Evolutionary conservation across 176 grass and related monocot genomes (phyloP), one percentile per base, ranked within the genome.

Genomic region (Thinopyrum elongatum): DNA sequence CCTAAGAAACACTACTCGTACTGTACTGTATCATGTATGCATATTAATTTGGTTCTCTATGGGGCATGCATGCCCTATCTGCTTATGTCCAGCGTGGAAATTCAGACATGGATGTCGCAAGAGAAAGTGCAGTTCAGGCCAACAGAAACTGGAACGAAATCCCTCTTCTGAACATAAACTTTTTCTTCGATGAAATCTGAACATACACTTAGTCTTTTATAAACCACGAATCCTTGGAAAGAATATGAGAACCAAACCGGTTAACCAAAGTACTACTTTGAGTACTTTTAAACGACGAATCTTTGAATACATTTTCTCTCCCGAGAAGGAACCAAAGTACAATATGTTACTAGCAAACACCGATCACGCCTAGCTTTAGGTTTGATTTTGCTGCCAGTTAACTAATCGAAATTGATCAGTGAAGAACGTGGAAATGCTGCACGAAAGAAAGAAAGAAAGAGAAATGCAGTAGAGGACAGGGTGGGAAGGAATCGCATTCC

Each of bases 401-500:
- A 62, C 6, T 35, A 31, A 59, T 19, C 41, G 17, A 21, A 28
- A 64, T 25, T 39, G 14, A 30, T 14, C 23, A 3, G 47, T 29
- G 51, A 53, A 42, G 0, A 30, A 58, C 10, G 77, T 41, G 29
- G 17, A 25, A 6, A 61, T 27, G 33, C n/a, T 42, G 17, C 17
- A 14, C 29, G 12, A 4, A 46, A 4, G 42, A 13, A 44, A 13
- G 42, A 42, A 63, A 8, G 41, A 61, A 38, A 72, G 49, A 53
- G 7, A 21, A 16, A 22, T 53, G 49, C 49, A 53, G 2, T 19
- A 13, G 3, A 33, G 16, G 47, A 76, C 8, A 0, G 4, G 46
- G 22, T 33, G 8, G 69, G 70, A 61, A 88, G 69, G 70, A 61
- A 88, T 88, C 81, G 14, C 49, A 36, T 73, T 44, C 17, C 9